phyloP scores from a whole-genome alignment of 208 protist species.

The Acanthamoeba sp. region DNA sequence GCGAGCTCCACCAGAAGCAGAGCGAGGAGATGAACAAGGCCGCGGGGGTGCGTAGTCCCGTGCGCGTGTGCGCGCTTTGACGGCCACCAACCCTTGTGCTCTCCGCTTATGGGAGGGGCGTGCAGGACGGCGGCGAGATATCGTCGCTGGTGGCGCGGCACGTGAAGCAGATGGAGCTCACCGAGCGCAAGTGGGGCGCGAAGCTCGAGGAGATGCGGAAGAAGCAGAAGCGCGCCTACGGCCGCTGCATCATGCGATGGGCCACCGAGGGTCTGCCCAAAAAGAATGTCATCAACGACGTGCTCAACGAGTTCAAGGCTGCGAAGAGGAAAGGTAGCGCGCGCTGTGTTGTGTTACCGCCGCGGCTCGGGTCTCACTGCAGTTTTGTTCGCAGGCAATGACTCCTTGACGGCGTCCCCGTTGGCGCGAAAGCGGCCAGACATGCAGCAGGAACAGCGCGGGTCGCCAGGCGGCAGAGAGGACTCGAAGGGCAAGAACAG shows the following conservation, averaged over 20 bases:
- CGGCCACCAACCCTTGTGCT: neutral
- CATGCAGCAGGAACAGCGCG: neutral
- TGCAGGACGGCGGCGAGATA: slow-evolving; percentile 10
- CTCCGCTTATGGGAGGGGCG: no score
- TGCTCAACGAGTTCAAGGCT: slow-evolving; percentile 6
- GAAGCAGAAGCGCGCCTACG: slow-evolving; percentile 28
- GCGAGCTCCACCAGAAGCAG: slow-evolving; percentile 33
- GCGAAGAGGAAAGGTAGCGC: slow-evolving; percentile 28
- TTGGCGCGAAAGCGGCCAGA: neutral
- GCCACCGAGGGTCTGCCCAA: slow-evolving; percentile 12
- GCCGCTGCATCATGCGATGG: slow-evolving; percentile 1
- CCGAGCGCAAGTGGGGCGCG: slow-evolving; percentile 33
- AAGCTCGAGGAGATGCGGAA: neutral
- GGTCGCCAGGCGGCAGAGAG: neutral
- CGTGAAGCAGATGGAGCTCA: slow-evolving; percentile 53
- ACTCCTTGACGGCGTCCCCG: neutral
- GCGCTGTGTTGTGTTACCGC: neutral
- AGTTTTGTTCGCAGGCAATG: neutral
- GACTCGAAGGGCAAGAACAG: neutral
- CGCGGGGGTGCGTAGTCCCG: neutral
- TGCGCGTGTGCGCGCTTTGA: no score
- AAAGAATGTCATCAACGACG: slow-evolving; percentile 1
- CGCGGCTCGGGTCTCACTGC: neutral
- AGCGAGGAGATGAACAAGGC: slow-evolving; percentile 60
- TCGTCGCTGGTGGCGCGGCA: slow-evolving; percentile 10